Percentiles rank a stretch among this genome's conserved stretches.
phyloP scores from a whole-genome alignment of 768 basidiomycete species.

The Mycena polygramma region DNA sequence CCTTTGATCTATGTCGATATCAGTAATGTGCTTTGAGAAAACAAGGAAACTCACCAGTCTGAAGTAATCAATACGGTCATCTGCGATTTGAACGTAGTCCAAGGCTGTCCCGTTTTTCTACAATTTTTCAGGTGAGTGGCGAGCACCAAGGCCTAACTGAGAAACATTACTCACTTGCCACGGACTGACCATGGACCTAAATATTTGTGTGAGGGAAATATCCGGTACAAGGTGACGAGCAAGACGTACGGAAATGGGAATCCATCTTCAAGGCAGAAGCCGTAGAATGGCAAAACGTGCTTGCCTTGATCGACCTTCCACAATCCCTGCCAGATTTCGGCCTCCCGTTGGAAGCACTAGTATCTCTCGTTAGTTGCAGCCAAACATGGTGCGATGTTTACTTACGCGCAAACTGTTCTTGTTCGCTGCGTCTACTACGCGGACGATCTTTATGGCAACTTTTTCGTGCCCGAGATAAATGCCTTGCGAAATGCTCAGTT shows the following conservation, averaged over 20 bases:
- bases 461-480: conserved; percentile 66
- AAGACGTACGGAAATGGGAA: conserved; percentile 62
- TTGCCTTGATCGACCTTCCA: conserved; percentile 66
- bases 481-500: conserved; percentile 53
- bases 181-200: conserved; percentile 70
- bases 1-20: conserved; percentile 56
- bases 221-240: not conserved
- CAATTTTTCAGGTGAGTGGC: not conserved
- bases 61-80: conserved; percentile 54
- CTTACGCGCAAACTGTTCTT: conserved; percentile 59
- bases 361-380: conserved; percentile 2
- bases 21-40: not conserved
- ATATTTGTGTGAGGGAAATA: conserved; percentile 9
- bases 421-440: conserved; percentile 59
- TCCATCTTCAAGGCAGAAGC: conserved; percentile 67
- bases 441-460: conserved; percentile 69
- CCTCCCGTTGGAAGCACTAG: conserved; percentile 67
- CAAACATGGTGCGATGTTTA: not conserved
- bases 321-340: conserved; percentile 67
- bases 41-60: conserved; percentile 51
- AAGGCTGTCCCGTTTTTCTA: conserved; percentile 59
- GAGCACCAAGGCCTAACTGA: not conserved
- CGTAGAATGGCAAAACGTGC: conserved; percentile 70
- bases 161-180: conserved; percentile 54
- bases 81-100: conserved; percentile 58